Evolutionary conservation across 768 basidiomycete genomes (phyloP).

Genomic region (Filobasidium floriforme): DNA sequence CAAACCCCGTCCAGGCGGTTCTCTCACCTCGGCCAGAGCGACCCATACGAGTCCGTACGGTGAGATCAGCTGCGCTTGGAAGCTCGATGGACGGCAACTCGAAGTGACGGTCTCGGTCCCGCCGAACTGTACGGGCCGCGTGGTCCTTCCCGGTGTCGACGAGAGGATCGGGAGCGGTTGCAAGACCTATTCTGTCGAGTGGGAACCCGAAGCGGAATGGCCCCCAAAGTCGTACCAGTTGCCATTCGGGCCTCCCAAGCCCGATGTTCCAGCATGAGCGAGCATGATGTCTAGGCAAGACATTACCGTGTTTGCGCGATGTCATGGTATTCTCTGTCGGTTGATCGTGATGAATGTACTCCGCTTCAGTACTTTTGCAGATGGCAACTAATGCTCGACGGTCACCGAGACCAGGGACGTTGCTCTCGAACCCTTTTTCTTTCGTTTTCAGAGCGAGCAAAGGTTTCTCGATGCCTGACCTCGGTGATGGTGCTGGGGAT

Average conservation of each 20-base stretch:
- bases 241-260: conserved; percentile 11
- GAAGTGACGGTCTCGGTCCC: conserved; percentile 28
- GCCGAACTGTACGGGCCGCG: conserved; percentile 28
- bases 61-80: conserved; percentile 24
- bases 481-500: too few relatives aligned
- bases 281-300: background rate
- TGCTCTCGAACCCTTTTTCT: too few relatives aligned
- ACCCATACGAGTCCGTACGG: conserved; percentile 27
- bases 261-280: background rate
- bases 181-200: conserved; percentile 21
- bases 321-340: too few relatives aligned
- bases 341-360: too few relatives aligned
- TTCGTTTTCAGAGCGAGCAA: too few relatives aligned
- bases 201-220: conserved; percentile 22
- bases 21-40: conserved; percentile 28
- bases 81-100: conserved; percentile 21
- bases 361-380: too few relatives aligned
- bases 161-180: conserved; percentile 30
- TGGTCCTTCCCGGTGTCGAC: conserved; percentile 25
- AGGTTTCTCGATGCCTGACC: too few relatives aligned
- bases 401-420: too few relatives aligned
- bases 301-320: background rate
- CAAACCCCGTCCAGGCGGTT: conserved; percentile 34
- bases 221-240: conserved; percentile 26
- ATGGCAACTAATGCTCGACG: too few relatives aligned